Evolutionary conservation across 495 filamentous ascomycete species (phyloP), one percentile per base, ranked within the genome.

Genomic region (Xylaria sp.): DNA sequence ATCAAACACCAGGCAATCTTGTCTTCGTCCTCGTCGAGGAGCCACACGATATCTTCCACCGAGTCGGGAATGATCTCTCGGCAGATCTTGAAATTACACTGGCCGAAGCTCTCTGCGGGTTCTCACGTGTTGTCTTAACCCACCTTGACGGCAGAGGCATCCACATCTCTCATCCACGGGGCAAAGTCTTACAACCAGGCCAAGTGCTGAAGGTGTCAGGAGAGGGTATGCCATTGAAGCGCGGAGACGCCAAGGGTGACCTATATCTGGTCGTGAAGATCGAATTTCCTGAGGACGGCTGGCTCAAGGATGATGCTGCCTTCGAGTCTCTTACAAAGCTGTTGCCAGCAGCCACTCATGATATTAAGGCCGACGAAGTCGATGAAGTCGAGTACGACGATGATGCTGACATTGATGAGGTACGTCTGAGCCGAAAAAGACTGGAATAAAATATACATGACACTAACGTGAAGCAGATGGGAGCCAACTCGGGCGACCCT

Each of bases 101-200:
- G 37, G 89, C 90, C 37, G 96, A 99, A 78, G 90, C 95, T 15
- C 81, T 99, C 64, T 90, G 88, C 43, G 96, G 97, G 9, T 97
- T 99, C 83, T 92, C 92, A 21, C 91, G 94, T 48, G 93, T 97
- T 15, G 93, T 97, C 14, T 63, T 98, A 70, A 95, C 93, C 74
- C 96, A 99, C 79, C 90, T 99, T 5, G 96, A 99, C 75, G 96
- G 95, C 17, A 88, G 96, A 66, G 96, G 97, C 29, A 97, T 99
- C 67, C 87, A 92, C 67, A 81, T 98, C 58, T 86, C 87, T 64
- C 90, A 96, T 75, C 89, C 89, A 3, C 83, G 87, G 57, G 94
- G 94, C 71, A 89, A 92, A 80, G 81, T 97, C 53, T 79, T 99
- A 15, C 88, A 87, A 24, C 93, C 95, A 2, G 91, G 89, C 19